Evolutionary conservation across 352 stramenopile genomes (phyloP).

Genomic region (Phytopythium sindhum): DNA sequence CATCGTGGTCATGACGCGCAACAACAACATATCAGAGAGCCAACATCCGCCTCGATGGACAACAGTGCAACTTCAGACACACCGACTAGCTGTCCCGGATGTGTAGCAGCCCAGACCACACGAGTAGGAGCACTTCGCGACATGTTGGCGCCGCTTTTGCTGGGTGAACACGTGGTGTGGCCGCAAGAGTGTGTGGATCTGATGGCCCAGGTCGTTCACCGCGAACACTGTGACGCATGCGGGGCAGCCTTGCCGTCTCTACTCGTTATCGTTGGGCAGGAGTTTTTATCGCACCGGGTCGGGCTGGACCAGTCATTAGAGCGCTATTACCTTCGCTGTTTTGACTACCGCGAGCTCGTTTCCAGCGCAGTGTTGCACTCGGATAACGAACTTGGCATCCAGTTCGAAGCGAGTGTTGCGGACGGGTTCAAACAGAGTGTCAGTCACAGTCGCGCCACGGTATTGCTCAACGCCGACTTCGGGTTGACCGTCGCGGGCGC

Average conservation of each 20-base stretch:
- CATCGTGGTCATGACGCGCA: not conserved
- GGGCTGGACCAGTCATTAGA: constrained; percentile 9
- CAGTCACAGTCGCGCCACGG: constrained; percentile 14
- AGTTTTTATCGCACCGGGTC: constrained; percentile 9
- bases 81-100: constrained; percentile 3
- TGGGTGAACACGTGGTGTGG: not conserved
- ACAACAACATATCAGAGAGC: not conserved
- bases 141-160: not conserved
- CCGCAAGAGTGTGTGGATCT: constrained; percentile 2
- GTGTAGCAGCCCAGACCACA: constrained; percentile 6
- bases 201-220: constrained; percentile 21
- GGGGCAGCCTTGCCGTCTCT: constrained; percentile 13
- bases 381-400: not conserved
- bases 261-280: constrained; percentile 15
- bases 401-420: not conserved
- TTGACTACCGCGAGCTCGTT: constrained; percentile 16
- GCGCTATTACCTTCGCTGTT: constrained; percentile 20
- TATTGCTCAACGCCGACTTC: constrained; percentile 31
- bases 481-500: constrained; percentile 25
- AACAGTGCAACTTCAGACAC: not conserved
- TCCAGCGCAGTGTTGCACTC: not conserved
- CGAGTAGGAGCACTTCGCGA: constrained; percentile 7
- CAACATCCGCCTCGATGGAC: not conserved
- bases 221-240: constrained; percentile 23
- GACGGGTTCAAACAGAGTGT: constrained; percentile 10